Evolutionary conservation across 495 filamentous ascomycete genomes (phyloP), one percentile per base, ranked within the genome.

Genomic region (Beverwykella pulmonaria): DNA sequence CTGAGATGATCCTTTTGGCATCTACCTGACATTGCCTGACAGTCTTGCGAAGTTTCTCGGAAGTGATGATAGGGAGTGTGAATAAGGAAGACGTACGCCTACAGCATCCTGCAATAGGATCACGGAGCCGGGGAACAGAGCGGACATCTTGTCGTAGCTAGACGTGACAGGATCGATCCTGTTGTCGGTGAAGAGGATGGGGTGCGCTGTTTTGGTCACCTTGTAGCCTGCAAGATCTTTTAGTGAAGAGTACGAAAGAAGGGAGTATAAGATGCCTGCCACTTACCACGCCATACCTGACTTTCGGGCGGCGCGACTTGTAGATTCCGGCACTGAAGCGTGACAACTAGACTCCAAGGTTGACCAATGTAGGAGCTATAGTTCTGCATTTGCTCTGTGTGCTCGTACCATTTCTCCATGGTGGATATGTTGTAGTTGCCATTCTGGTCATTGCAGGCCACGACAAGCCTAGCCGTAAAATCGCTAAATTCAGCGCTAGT

Each of bases 91-190:
- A 61, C 59, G 34, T 61, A 61, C 59, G 1, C 59, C 59, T 14
- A 61, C 47, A 53, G 46, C 29, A 12, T 61, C 47, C 44, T 61
- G 59, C n/a, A 2, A 1, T 8, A 61, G 47, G 30, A 61, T 26
- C 10, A 32, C 59, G 6, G 59, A 61, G 59, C 30, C 59, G n/a
- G 9, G 4, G 46, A 61, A 61, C 5, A 61, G 32, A 2, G 25
- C 27, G 7, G 59, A 32, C 59, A 61, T 61, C 47, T 61, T 52
- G 26, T 61, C 46, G 17, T 36, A 22, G 27, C 59, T 61, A n/a
- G 46, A 52, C 15, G 59, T 39, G 30, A 61, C 44, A 3, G 59
- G 59, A 39, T 61, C 59, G 12, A 61, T 52, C 9, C 7, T 36
- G 22, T 61, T 61, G 23, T 10, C 46, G 6, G 26, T 41, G 59